phyloP scores from a whole-genome alignment of 345 rosid genomes.

The Pseudoturritis turrita region DNA sequence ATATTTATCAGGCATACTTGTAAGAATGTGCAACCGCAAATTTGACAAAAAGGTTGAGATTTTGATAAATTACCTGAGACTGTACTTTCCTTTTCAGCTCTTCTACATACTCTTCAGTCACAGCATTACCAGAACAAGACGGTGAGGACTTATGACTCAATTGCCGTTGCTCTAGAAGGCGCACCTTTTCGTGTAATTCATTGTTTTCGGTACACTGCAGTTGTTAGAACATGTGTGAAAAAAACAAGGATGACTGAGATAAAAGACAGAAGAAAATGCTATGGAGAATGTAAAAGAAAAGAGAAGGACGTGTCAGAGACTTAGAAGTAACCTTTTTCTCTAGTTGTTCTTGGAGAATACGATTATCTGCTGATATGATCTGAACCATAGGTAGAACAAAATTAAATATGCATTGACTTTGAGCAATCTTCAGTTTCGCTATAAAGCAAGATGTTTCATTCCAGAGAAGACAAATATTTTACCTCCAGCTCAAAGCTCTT shows the following conservation, averaged over 20 bases:
- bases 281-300: not conserved
- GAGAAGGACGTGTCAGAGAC: not conserved
- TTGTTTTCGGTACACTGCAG: slow-evolving; percentile 70
- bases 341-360: slow-evolving; percentile 87
- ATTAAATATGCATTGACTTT: not conserved
- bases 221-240: not conserved
- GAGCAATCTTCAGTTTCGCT: not conserved
- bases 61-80: slow-evolving; percentile 50
- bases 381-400: slow-evolving; percentile 38
- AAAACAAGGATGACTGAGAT: slow-evolving; percentile 6
- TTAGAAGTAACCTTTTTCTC: slow-evolving; percentile 64
- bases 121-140: slow-evolving; percentile 37
- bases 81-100: slow-evolving; percentile 76
- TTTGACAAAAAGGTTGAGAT: slow-evolving; percentile 4
- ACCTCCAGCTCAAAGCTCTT: slow-evolving; percentile 94
- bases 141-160: slow-evolving; percentile 37
- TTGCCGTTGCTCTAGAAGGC: slow-evolving; percentile 48
- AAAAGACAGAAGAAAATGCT: not conserved
- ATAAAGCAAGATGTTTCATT: slow-evolving; percentile 2
- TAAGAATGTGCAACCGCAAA: not conserved
- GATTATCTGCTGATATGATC: slow-evolving; percentile 92
- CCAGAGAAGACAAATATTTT: slow-evolving; percentile 10
- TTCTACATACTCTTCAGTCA: slow-evolving; percentile 47
- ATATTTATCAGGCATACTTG: not conserved
- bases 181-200: slow-evolving; percentile 70